Evolutionary conservation across 805 yeast species (phyloP), one percentile per base, ranked within the genome.

Genomic region (Barnettozyma vustinii): DNA sequence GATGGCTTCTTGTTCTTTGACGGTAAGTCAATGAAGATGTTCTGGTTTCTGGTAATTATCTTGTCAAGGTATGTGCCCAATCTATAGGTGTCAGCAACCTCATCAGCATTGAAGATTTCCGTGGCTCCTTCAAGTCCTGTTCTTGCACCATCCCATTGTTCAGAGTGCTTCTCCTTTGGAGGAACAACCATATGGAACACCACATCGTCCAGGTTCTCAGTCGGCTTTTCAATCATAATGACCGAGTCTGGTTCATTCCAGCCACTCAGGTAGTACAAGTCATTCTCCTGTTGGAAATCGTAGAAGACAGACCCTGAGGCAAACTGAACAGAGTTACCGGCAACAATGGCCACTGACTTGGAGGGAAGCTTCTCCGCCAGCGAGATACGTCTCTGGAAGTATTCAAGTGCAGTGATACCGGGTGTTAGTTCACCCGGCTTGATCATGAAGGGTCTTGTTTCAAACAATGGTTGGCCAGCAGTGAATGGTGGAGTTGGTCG

Each of bases 71-170:
- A 74, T 4, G 61, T 49, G 8, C 68, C 68, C 13, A 81, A 60
- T 37, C 67, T 56, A 27, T 74, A 71, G 37, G 77, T 74, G 40
- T 79, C 77, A 37, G 75, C 76, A 7, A 87, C 81, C 45, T 74
- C 75, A 65, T 90, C 97, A 4, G 96, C 96, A 63, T 92, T 94
- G 70, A 94, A 94, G 42, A 83, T 80, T 44, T 89, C 92, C 37
- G 67, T 69, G 0, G 84, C 96, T 15, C 95, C 96, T 43, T 83
- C 79, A 4, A 83, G 75, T 1, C 99, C 99, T 16, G 95, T 84
- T 57, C 96, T 77, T 40, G 79, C 83, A 12, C 99, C 99, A 58
- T 92, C 97, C 99, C 99, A 94, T 54, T 84, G 80, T 67, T 94
- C 99, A 20, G 77, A 79, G 44, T 73, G 74, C 6, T 80, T 76